These are phyloP conservation scores for Bassia scoparia DNA, from an alignment of 148 eudicot genomes.

Conservation along the genomic window DNA sequence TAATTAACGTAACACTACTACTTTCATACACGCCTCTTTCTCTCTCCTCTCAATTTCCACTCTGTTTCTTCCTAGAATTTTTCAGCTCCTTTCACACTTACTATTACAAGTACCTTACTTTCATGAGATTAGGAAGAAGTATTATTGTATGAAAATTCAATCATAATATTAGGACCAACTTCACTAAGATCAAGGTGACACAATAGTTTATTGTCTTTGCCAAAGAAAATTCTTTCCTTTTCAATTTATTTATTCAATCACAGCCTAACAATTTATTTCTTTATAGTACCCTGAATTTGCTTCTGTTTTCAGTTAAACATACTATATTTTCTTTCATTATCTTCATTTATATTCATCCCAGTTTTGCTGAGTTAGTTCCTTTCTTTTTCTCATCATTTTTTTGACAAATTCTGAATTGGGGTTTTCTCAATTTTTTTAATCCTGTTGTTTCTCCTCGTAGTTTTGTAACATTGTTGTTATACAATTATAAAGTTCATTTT, in stretches of 20 bases:
- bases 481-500: background rate
- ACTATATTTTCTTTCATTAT: background rate
- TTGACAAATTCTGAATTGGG: slow-evolving; percentile 3
- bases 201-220: slow-evolving; percentile 6
- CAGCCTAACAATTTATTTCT: slow-evolving; percentile 6
- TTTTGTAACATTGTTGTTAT: background rate
- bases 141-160: no score
- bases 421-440: background rate
- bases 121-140: no score
- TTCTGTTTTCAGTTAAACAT: background rate
- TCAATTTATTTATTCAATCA: background rate
- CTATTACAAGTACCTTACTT: no score
- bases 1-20: background rate
- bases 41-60: background rate
- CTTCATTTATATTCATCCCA: background rate
- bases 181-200: slow-evolving; percentile 9
- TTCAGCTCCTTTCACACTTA: slow-evolving; percentile 27
- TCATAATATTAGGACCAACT: slow-evolving; percentile 11
- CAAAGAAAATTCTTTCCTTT: background rate
- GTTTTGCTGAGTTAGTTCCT: no score
- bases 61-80: slow-evolving; percentile 13
- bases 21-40: slow-evolving; percentile 14
- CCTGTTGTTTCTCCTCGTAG: background rate
- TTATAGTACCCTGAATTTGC: background rate
- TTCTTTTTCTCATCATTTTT: background rate